These are phyloP conservation scores for Fusarium sp. DNA, from an alignment of 2,329 filamentous ascomycete genomes.

Conservation along the genomic window DNA sequence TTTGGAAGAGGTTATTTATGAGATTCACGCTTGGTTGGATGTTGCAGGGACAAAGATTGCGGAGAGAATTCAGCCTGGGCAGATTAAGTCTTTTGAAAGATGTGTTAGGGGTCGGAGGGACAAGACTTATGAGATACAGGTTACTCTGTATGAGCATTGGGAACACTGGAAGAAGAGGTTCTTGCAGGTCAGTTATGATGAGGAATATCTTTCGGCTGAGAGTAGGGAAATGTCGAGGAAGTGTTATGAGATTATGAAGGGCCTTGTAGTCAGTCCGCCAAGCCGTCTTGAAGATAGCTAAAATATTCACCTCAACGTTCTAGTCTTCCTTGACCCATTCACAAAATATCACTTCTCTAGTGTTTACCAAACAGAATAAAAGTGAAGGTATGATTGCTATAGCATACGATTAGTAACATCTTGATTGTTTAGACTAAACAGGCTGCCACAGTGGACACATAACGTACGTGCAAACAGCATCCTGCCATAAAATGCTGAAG, in stretches of 20 bases:
- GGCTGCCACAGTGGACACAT: too few species aligned
- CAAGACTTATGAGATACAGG: not conserved
- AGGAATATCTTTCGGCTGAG: not conserved
- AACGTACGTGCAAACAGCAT: too few species aligned
- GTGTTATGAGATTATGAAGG: conserved; percentile 20
- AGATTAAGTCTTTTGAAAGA: not conserved
- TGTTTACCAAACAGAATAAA: too few species aligned
- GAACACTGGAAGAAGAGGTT: conserved; percentile 9
- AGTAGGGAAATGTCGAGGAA: not conserved
- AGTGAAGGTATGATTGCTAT: too few species aligned
- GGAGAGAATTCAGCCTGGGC: not conserved
- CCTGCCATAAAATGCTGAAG: too few species aligned
- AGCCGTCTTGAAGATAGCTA: not conserved
- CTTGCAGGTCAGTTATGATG: not conserved
- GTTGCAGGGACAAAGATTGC: not conserved
- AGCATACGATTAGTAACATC: too few species aligned
- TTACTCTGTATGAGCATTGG: conserved; percentile 23
- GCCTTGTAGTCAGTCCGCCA: not conserved
- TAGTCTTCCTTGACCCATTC: too few species aligned
- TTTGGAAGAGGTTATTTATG: not conserved
- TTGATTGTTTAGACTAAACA: too few species aligned
- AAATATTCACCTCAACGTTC: too few species aligned
- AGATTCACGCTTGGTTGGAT: conserved; percentile 11
- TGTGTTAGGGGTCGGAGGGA: not conserved
- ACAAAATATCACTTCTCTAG: too few species aligned